phyloP scores from a whole-genome alignment of 2,329 filamentous ascomycete genomes.

The Penicillium rolfsii region DNA sequence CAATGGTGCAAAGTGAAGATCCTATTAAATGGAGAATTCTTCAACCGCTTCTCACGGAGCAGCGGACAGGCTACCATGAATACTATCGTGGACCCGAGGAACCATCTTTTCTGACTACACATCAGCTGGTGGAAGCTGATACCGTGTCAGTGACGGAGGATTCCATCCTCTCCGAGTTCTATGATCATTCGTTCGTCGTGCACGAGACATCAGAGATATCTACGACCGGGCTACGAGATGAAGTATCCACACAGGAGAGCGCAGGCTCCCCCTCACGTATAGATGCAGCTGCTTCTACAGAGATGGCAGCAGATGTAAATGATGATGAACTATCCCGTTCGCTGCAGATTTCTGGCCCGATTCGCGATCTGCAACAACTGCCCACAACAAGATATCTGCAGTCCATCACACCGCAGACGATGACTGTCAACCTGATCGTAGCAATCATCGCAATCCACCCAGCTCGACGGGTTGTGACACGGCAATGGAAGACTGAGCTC shows the following conservation, averaged over 20 bases:
- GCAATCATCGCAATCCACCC: slow-evolving; percentile 74
- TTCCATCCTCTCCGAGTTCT: slow-evolving; percentile 65
- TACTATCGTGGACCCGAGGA: slow-evolving; percentile 21
- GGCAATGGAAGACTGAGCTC: slow-evolving; percentile 55
- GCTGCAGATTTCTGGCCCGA: slow-evolving; percentile 47
- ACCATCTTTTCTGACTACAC: slow-evolving; percentile 37
- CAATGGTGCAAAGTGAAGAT: slow-evolving; percentile 12
- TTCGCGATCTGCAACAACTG: slow-evolving; percentile 70
- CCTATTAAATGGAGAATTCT: slow-evolving; percentile 38
- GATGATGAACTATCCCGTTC: slow-evolving; percentile 18
- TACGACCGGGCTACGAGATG: slow-evolving; percentile 25
- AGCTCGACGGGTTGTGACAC: slow-evolving; percentile 68
- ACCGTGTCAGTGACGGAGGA: slow-evolving; percentile 25
- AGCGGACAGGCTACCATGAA: slow-evolving; percentile 14
- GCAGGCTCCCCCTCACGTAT: slow-evolving; percentile 26
- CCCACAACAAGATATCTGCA: slow-evolving; percentile 68
- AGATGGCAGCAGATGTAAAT: slow-evolving; percentile 8
- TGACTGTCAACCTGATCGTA: slow-evolving; percentile 80
- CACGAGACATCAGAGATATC: slow-evolving; percentile 59
- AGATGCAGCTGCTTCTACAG: slow-evolving; percentile 13
- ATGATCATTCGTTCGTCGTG: slow-evolving; percentile 74
- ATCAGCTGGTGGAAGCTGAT: slow-evolving; percentile 31
- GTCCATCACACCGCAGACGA: slow-evolving; percentile 74
- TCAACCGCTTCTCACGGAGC: slow-evolving; percentile 18
- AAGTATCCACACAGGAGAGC: slow-evolving; percentile 33